Conservation (phyloP, 257 asterid genomes). For the Ilex asprella region DNA sequence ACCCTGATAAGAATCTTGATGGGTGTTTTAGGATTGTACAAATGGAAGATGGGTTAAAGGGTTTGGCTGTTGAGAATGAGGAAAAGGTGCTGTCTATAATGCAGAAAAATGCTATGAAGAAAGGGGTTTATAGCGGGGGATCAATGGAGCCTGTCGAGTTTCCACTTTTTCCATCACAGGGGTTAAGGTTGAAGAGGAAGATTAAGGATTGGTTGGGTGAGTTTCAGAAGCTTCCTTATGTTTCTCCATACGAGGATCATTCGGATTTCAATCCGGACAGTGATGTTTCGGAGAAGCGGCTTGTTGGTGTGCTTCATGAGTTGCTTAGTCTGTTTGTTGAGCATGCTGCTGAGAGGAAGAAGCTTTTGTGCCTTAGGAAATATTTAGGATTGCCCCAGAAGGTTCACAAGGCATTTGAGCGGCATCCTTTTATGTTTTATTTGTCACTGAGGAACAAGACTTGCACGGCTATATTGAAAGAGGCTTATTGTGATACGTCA, state of each 20-base stretch:
- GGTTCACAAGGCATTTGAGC: conserved; percentile 82
- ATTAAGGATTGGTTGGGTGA: conserved; percentile 65
- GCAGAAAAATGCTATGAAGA: conserved; percentile 57
- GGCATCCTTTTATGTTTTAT: conserved; percentile 74
- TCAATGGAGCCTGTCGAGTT: conserved; percentile 48
- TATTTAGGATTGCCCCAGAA: conserved; percentile 79
- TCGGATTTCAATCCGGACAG: conserved; percentile 42
- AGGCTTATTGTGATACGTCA: conserved; percentile 49
- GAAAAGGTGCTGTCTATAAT: conserved; percentile 33
- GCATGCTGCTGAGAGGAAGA: conserved; percentile 76
- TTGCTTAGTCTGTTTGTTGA: conserved; percentile 73
- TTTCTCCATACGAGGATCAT: conserved; percentile 64
- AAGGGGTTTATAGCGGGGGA: conserved; percentile 47
- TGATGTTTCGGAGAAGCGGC: conserved; percentile 74
- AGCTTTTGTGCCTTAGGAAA: conserved; percentile 54
- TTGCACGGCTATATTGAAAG: conserved; percentile 77
- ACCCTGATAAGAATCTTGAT: conserved; percentile 42
- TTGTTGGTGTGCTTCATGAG: conserved; percentile 80
- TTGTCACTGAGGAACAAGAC: conserved; percentile 69
- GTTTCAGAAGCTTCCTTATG: conserved; percentile 65
- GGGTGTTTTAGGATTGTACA: conserved; percentile 46
- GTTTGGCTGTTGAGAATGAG: conserved; percentile 38
- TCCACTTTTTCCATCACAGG: conserved; percentile 77
- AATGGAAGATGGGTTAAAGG: conserved; percentile 65
- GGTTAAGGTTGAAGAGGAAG: conserved; percentile 66